Conservation (phyloP, 148 eudicot species). For the Arbutus unedo region DNA sequence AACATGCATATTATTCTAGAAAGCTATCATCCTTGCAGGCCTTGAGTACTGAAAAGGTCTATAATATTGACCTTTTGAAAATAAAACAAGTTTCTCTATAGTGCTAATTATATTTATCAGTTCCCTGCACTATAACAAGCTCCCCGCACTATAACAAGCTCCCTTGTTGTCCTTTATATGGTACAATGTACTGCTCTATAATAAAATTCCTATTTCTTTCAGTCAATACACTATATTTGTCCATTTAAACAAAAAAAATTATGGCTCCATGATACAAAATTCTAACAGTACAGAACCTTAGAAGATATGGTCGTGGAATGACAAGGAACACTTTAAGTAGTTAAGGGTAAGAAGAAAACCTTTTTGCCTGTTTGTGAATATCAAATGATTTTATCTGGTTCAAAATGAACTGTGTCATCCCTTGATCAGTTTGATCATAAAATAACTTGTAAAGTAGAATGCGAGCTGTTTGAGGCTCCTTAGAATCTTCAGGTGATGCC, state of each 20-base stretch:
- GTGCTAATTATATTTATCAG: neutral
- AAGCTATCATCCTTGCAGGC: neutral
- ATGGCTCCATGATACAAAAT: neutral
- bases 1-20: neutral
- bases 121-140: neutral
- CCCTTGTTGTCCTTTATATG: neutral
- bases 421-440: slow-evolving; percentile 99
- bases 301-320: neutral
- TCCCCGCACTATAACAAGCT: neutral
- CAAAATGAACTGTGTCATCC: slow-evolving; percentile 84
- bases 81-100: neutral
- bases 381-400: slow-evolving; percentile 80
- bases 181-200: neutral
- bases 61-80: neutral
- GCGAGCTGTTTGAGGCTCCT: slow-evolving; percentile 84
- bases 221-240: neutral
- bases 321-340: neutral
- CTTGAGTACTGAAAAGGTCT: neutral
- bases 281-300: neutral
- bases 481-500: slow-evolving; percentile 70
- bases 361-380: slow-evolving; percentile 85
- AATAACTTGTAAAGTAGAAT: slow-evolving; percentile 89
- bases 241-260: neutral
- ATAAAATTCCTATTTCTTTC: neutral
- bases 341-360: slow-evolving; percentile 36